Conservation (phyloP, 2,329 filamentous ascomycete species). For the Sporothrix dimorphospora region DNA sequence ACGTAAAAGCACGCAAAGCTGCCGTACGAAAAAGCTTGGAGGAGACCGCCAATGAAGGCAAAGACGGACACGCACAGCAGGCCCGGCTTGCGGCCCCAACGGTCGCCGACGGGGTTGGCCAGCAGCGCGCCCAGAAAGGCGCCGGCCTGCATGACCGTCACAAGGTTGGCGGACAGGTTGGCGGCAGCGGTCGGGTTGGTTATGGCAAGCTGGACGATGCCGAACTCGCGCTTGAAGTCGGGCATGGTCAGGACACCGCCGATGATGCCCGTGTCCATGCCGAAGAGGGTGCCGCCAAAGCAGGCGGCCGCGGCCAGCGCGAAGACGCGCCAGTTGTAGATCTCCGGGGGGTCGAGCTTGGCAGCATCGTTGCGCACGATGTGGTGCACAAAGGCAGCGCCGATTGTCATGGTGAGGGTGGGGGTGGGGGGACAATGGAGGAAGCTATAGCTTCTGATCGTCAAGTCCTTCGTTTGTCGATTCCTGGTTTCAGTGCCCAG, state of each 20-base stretch:
- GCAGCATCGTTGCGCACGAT: constrained; percentile 62
- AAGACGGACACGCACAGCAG: constrained; percentile 39
- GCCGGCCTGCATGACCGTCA: constrained; percentile 37
- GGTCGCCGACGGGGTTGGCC: constrained; percentile 39
- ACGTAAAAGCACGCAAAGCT: constrained; percentile 39
- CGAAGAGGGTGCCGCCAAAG: constrained; percentile 37
- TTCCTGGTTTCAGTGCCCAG: neutral
- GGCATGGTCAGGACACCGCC: constrained; percentile 38
- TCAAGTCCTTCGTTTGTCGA: too few species aligned
- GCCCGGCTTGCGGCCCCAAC: constrained; percentile 40
- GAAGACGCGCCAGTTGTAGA: constrained; percentile 71
- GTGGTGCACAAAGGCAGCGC: constrained; percentile 27
- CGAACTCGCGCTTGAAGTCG: constrained; percentile 51
- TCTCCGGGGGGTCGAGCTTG: constrained; percentile 65
- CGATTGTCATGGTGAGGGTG: constrained; percentile 24
- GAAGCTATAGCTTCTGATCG: neutral
- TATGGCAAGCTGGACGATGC: constrained; percentile 45
- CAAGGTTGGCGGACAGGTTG: constrained; percentile 37
- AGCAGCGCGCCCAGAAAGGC: constrained; percentile 36
- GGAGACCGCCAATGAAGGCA: constrained; percentile 39
- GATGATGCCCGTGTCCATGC: constrained; percentile 39
- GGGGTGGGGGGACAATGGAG: too few species aligned
- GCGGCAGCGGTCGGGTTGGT: constrained; percentile 27
- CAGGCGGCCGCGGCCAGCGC: constrained; percentile 59
- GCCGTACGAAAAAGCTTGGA: constrained; percentile 42